Evolutionary conservation across 495 filamentous ascomycete species (phyloP), one percentile per base, ranked within the genome.

Genomic region (Aspergillus funiculosus): DNA sequence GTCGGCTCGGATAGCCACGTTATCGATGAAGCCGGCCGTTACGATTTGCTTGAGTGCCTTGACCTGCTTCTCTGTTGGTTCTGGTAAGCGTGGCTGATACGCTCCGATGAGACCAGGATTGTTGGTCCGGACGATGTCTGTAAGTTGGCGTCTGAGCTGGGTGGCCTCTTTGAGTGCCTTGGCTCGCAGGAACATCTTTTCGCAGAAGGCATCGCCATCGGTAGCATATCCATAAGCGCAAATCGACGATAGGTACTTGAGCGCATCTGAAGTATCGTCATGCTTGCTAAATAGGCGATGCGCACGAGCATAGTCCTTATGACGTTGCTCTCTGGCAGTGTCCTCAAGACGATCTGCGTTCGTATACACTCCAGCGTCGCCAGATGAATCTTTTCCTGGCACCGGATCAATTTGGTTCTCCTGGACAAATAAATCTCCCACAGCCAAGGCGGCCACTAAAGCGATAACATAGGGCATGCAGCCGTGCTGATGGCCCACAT

Each of bases 1-100:
- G 60, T 97, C 90, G 2, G 89, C 88, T 48, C 92, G 87, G 57
- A 97, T 91, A 39, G 94, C 94, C 38, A 99, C 76, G 46, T 96
- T 85, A 68, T 97, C 94, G 52, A 99, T 82, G 70, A 95, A 99
- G 2, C 89, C 94, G 0, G 89, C 85, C 0, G 90, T 86, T 37
- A 87, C 78, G 58, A 97, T 90, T 59, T 95, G 88, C 56, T 90
- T 89, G 6, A 99, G 74, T 0, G 87, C 81, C 50, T 86, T 83
- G 22, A 91, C 61, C 52, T 94, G 85, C 34, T 83, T 81, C 0
- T 78, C 52, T 0, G 79, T 76, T 2, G 90, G 90, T 2, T 80
- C 76, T 5, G 85, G 78, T 0, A 95, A 74, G 29, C 78, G 75
- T 6, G 75, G 56, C 47, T 79, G 68, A 52, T 79, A 75, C 4